Percentiles rank a stretch among this genome's conserved stretches.
These are phyloP conservation scores for Gnomoniopsis smithogilvyi DNA, from an alignment of 2,329 filamentous ascomycete species.

Conservation along the genomic window DNA sequence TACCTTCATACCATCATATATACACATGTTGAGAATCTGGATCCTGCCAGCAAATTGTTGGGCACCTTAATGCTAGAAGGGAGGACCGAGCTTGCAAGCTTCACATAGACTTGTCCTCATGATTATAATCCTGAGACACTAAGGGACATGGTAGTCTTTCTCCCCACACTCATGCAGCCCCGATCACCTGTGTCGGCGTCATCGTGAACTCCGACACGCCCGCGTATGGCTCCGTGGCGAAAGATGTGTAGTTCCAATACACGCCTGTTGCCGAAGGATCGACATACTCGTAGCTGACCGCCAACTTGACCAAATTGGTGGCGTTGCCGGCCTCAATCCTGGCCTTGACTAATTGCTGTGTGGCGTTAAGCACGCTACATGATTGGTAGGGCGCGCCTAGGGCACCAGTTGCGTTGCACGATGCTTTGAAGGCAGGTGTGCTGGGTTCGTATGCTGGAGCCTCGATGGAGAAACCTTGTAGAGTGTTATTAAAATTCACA, in stretches of 20 bases:
- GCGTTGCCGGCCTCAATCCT: slow-evolving; percentile 5
- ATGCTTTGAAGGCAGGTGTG: slow-evolving; percentile 6
- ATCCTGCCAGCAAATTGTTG: too few relatives aligned
- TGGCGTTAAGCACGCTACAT: slow-evolving; percentile 6
- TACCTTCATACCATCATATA: too few relatives aligned
- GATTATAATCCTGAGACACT: not conserved
- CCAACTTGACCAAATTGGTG: slow-evolving; percentile 6
- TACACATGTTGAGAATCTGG: too few relatives aligned
- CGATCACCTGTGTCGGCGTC: slow-evolving; percentile 5
- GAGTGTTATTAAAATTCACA: not conserved
- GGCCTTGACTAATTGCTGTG: slow-evolving; percentile 1
- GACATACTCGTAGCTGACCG: slow-evolving; percentile 10
- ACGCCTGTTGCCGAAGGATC: slow-evolving; percentile 3
- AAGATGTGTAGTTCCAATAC: slow-evolving; percentile 15
- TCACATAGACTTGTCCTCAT: too few relatives aligned
- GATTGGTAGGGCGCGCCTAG: slow-evolving; percentile 3
- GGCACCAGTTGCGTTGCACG: not conserved
- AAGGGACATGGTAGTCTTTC: not conserved
- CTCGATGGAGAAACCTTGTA: slow-evolving; percentile 6
- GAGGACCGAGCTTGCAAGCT: too few relatives aligned
- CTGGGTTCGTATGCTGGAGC: slow-evolving; percentile 5
- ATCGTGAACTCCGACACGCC: not conserved
- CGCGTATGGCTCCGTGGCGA: not conserved
- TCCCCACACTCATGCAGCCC: not conserved
- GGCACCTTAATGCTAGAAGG: too few relatives aligned